These are phyloP conservation scores for Eucalyptus microcorys DNA, from an alignment of 345 rosid genomes.

Conservation along the genomic window DNA sequence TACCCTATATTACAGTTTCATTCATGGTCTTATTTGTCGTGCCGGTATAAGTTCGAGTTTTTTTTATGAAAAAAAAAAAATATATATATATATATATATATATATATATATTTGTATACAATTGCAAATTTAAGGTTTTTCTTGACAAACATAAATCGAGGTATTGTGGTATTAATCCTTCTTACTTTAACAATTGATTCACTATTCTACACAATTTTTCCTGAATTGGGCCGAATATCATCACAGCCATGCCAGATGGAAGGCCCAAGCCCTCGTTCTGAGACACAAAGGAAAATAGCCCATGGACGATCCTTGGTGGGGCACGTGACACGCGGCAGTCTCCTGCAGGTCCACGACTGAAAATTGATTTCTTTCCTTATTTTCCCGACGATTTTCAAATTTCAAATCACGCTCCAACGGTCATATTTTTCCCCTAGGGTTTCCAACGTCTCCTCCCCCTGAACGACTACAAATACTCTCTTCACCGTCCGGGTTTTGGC, in stretches of 20 bases:
- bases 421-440: slow-evolving; percentile 13
- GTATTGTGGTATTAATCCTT: not conserved
- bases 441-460: not conserved
- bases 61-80: no score
- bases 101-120: no score
- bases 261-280: not conserved
- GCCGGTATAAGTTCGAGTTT: rapidly evolving
- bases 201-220: not conserved
- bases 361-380: not conserved
- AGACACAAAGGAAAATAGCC: not conserved
- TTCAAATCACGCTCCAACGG: slow-evolving; percentile 50
- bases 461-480: slow-evolving; percentile 3
- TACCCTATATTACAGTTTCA: no score
- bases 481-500: not conserved
- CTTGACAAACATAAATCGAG: no score
- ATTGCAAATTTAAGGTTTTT: no score
- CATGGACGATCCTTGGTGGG: not conserved
- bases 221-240: not conserved
- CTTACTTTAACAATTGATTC: not conserved
- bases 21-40: no score
- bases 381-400: not conserved
- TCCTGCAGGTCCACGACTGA: not conserved
- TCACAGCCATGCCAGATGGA: not conserved
- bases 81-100: no score
- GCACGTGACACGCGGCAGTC: not conserved